These are phyloP conservation scores for Hypoxylon lenormandii DNA, from an alignment of 495 filamentous ascomycete species.

Conservation along the genomic window DNA sequence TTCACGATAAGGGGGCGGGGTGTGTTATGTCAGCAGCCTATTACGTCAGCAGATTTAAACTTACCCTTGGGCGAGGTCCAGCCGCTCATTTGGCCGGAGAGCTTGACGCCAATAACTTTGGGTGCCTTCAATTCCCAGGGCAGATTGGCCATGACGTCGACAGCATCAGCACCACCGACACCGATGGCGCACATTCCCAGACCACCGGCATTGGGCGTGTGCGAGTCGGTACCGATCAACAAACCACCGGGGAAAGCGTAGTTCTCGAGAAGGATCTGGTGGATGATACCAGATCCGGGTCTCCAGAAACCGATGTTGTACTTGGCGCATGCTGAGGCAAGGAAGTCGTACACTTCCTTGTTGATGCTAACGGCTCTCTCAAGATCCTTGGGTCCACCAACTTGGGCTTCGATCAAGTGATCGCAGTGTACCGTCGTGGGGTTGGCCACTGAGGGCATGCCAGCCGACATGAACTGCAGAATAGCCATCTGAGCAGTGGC, in stretches of 20 bases:
- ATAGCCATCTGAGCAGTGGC: slow-evolving; percentile 99
- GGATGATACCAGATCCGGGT: slow-evolving; percentile 98
- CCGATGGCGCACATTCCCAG: slow-evolving; percentile 95
- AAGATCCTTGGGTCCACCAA: slow-evolving; percentile 94
- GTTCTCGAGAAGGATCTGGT: slow-evolving; percentile 98
- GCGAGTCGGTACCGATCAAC: slow-evolving; percentile 97
- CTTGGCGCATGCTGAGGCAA: slow-evolving; percentile 93
- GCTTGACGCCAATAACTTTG: slow-evolving; percentile 94
- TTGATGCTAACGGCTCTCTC: slow-evolving; percentile 91
- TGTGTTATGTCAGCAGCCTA: too few relatives aligned
- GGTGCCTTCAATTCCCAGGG: slow-evolving; percentile 99
- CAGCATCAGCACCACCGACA: slow-evolving; percentile 98
- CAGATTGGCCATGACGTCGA: slow-evolving; percentile 97
- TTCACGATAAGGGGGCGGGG: too few relatives aligned
- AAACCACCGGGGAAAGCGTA: slow-evolving; percentile 98
- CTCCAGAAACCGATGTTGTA: slow-evolving; percentile 99
- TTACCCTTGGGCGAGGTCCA: slow-evolving; percentile 92
- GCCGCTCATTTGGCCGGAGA: slow-evolving; percentile 88
- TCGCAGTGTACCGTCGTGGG: slow-evolving; percentile 98
- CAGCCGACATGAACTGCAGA: slow-evolving; percentile 98
- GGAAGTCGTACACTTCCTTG: slow-evolving; percentile 99
- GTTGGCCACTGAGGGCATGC: slow-evolving; percentile 92
- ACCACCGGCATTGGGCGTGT: slow-evolving; percentile 98
- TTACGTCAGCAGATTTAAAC: slow-evolving; percentile 18
- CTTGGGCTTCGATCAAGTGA: slow-evolving; percentile 98